Base-by-base conservation (phyloP, 2,329 filamentous ascomycete species). In the Sphaerulina populicola region DNA sequence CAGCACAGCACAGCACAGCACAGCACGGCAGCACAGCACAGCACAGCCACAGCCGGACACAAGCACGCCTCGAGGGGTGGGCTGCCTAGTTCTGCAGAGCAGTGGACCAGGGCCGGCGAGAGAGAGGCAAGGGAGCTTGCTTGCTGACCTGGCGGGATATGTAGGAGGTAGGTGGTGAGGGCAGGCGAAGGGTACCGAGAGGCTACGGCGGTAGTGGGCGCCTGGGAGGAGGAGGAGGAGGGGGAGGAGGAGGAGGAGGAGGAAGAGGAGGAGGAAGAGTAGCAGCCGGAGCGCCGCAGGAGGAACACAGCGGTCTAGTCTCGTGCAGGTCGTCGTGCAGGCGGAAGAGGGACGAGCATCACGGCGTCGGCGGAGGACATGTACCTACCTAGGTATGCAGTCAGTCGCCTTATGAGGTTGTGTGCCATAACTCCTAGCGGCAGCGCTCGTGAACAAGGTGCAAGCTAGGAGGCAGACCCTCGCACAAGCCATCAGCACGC, bases 271-370 rank as follows among this genome's bases (percentile, higher is more conserved):
- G 5, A 33, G 11, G 12, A 12, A 18, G 23, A 27, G 33, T 30
- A 12, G 41, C 40, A 10, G 49, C 41, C 49, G 42, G 49, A 31
- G 43, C 49, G 49, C 18, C 15, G 49, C 49, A 31, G 43, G 43
- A 51, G 43, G 23, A 37, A 37, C 41, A 38, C 18, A 18, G 18
- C 18, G 18, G 12, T 29, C 35, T 37, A 37, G 47, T 39, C 40
- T 44, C n/a, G 33, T 44, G 35, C 47, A 18, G 18, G 18, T 18
- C 18, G 18, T 18, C 18, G 18, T 18, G 18, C 18, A 18, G 18
- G 18, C 18, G 18, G 18, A 18, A 18, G 18, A 18, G 18, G 18
- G 18, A 18, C 39, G 23, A 9, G 14, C 39, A 42, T 29, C 39
- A 21, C 23, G 39, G 10, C 39, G 33, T 18, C 23, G 23, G 23